A percentile compares a stretch with the other conserved stretches of the same genome.
phyloP scores from a whole-genome alignment of 1,284 basidiomycete species.

The Cutaneotrichosporon sp. region DNA sequence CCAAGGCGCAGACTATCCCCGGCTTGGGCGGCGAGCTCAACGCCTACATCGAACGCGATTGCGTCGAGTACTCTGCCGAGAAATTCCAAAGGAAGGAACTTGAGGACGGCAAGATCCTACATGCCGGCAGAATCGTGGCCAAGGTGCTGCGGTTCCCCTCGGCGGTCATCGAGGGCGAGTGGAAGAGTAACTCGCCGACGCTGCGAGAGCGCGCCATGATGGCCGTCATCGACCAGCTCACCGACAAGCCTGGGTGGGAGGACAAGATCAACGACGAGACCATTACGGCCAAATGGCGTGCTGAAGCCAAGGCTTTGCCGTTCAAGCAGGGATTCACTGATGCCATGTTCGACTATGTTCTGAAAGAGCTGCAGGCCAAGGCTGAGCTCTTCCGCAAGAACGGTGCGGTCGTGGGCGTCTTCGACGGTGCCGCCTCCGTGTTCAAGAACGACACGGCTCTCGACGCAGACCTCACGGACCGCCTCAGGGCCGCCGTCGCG shows the following conservation, averaged over 20 bases:
- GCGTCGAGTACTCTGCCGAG: no score
- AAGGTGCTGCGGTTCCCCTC: conserved; percentile 6
- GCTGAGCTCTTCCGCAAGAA: conserved; percentile 4
- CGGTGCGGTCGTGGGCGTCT: not conserved
- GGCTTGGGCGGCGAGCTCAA: no score
- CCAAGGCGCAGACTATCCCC: no score
- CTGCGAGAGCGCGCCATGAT: conserved; percentile 14
- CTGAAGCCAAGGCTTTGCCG: not conserved
- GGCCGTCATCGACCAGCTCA: conserved; percentile 9
- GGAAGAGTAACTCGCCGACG: conserved; percentile 6
- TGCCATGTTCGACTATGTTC: conserved; percentile 9
- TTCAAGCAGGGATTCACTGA: conserved; percentile 9
- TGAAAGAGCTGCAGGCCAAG: conserved; percentile 15
- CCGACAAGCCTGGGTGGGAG: conserved; percentile 13
- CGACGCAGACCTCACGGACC: not conserved
- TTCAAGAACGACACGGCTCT: conserved; percentile 1
- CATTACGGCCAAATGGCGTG: conserved; percentile 13
- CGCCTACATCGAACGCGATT: no score
- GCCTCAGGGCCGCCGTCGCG: conserved; percentile 2
- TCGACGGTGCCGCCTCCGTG: conserved; percentile 4
- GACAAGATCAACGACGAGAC: conserved; percentile 6
- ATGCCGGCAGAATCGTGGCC: no score
- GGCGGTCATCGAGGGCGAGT: conserved; percentile 1
- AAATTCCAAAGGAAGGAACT: no score
- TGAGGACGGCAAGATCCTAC: no score